Percentiles rank a stretch among this genome's conserved stretches.
Conservation (phyloP, 2,329 filamentous ascomycete species). For the Lithohypha guttulata region DNA sequence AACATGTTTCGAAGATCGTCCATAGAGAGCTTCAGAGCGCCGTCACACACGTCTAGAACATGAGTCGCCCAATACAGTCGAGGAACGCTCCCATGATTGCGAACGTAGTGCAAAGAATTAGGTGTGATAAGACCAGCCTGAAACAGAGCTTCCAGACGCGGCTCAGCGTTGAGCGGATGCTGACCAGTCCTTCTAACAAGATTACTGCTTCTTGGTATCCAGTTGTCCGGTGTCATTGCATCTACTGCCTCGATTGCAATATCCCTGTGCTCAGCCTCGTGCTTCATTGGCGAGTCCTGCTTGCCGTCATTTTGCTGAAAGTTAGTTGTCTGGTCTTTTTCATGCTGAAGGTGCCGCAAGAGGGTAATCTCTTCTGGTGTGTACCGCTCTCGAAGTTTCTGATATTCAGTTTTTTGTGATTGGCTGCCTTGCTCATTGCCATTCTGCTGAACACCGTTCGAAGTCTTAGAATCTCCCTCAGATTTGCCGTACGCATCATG, state of each 20-base stretch:
- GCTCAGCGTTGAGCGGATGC: constrained; percentile 44
- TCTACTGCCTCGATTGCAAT: constrained; percentile 39
- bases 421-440: constrained; percentile 10
- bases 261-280: constrained; percentile 9
- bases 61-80: constrained; percentile 41
- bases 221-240: constrained; percentile 44
- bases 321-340: constrained; percentile 33
- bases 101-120: constrained; percentile 42
- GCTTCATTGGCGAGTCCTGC: constrained; percentile 27
- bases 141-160: constrained; percentile 33
- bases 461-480: constrained; percentile 9
- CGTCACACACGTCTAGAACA: constrained; percentile 34
- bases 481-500: constrained; percentile 27
- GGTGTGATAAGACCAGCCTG: constrained; percentile 42
- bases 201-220: constrained; percentile 38
- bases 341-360: constrained; percentile 32
- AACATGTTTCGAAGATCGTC: constrained; percentile 35
- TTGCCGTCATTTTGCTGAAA: constrained; percentile 37
- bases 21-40: constrained; percentile 34
- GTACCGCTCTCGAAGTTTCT: constrained; percentile 29
- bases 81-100: constrained; percentile 45
- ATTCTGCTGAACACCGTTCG: neutral
- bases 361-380: constrained; percentile 35
- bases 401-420: constrained; percentile 14
- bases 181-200: constrained; percentile 44